phyloP scores from a whole-genome alignment of 2,329 filamentous ascomycete genomes.

The Beauveria bassiana region DNA sequence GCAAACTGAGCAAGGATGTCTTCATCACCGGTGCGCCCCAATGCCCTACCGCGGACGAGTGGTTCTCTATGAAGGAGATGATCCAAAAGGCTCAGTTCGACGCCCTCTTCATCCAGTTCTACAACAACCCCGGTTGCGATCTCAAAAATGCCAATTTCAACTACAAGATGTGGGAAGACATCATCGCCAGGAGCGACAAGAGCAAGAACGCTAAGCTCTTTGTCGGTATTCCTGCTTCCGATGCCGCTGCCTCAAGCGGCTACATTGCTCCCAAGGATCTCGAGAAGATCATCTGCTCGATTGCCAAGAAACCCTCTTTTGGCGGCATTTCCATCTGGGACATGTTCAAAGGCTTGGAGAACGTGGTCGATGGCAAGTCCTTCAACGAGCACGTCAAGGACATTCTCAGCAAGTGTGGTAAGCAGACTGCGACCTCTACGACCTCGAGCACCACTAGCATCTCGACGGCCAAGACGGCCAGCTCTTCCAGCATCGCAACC shows the following conservation, averaged over 20 bases:
- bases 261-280: constrained; percentile 28
- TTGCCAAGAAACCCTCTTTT: constrained; percentile 30
- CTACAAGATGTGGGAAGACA: constrained; percentile 33
- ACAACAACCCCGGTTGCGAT: constrained; percentile 37
- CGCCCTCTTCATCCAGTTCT: constrained; percentile 40
- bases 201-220: constrained; percentile 37
- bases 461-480: constrained; percentile 1
- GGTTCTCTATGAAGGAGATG: constrained; percentile 28
- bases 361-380: constrained; percentile 25
- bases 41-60: constrained; percentile 26
- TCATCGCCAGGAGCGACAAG: constrained; percentile 24
- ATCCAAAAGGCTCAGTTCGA: constrained; percentile 34
- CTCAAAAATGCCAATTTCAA: constrained; percentile 31
- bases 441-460: constrained; percentile 1
- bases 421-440: constrained; percentile 18
- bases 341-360: constrained; percentile 25
- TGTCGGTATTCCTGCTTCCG: constrained; percentile 31
- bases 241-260: constrained; percentile 18
- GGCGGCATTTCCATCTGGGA: constrained; percentile 42
- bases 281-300: constrained; percentile 31
- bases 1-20: constrained; percentile 22
- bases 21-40: constrained; percentile 39
- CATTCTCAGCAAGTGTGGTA: constrained; percentile 28
- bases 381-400: constrained; percentile 31
- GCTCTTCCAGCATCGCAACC: constrained; percentile 1